These are phyloP conservation scores for Oryza australiensis DNA, from an alignment of 176 grass and related monocot genomes.

Conservation along the genomic window DNA sequence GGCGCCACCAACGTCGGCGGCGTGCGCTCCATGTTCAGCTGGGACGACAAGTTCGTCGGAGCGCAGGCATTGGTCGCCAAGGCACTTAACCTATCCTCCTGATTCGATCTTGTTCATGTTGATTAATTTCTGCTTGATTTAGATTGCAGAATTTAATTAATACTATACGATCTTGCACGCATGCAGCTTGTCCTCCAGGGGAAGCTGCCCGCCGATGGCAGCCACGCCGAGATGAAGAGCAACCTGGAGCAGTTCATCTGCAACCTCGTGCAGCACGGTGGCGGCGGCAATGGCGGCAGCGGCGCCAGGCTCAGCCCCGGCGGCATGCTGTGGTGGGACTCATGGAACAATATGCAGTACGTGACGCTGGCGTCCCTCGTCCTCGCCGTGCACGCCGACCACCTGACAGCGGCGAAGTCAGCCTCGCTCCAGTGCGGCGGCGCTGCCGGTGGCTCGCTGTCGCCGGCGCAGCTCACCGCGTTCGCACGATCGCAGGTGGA, in stretches of 20 bases:
- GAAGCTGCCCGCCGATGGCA: slow-evolving; percentile 43
- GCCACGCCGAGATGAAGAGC: slow-evolving; percentile 27
- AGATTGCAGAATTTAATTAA: not conserved
- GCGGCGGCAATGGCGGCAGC: slow-evolving; percentile 20
- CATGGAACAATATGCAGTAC: slow-evolving; percentile 62
- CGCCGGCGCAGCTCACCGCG: slow-evolving; percentile 35
- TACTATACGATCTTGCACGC: not conserved
- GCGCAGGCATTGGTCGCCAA: slow-evolving; percentile 66
- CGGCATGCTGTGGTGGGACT: slow-evolving; percentile 53
- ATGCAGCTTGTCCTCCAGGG: slow-evolving; percentile 54
- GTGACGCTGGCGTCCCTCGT: slow-evolving; percentile 58
- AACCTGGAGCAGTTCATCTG: slow-evolving; percentile 57
- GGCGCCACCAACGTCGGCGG: slow-evolving; percentile 36
- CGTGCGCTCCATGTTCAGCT: slow-evolving; percentile 33
- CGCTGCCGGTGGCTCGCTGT: not conserved
- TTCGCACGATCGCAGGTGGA: slow-evolving; percentile 46
- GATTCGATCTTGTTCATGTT: not conserved
- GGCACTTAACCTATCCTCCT: slow-evolving; percentile 29
- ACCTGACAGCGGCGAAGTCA: slow-evolving; percentile 13
- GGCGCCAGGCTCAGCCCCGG: slow-evolving; percentile 45
- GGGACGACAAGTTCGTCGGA: slow-evolving; percentile 83
- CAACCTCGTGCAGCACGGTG: slow-evolving; percentile 45
- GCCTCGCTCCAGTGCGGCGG: slow-evolving; percentile 38
- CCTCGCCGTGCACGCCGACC: slow-evolving; percentile 49
- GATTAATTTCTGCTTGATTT: not conserved